Evolutionary conservation across 495 filamentous ascomycete genomes (phyloP).

Genomic region (Aspergillus diversus): DNA sequence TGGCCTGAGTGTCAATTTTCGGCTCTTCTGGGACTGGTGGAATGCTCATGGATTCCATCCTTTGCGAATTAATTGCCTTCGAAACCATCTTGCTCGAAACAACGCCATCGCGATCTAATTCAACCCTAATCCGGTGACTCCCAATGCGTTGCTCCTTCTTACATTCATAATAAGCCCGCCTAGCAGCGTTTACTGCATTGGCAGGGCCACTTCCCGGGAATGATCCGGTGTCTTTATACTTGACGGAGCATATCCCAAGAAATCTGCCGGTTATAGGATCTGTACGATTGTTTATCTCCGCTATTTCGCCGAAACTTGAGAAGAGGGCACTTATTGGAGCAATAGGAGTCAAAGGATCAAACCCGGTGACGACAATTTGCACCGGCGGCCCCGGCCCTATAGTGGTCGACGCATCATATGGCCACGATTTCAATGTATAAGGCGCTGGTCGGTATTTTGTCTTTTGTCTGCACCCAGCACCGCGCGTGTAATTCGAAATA

Average conservation of each 20-base stretch:
- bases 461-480: slow-evolving; percentile 67
- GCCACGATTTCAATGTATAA: slow-evolving; percentile 75
- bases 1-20: slow-evolving; percentile 32
- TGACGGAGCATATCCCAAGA: slow-evolving; percentile 87
- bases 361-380: slow-evolving; percentile 89
- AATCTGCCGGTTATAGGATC: slow-evolving; percentile 92
- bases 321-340: slow-evolving; percentile 81
- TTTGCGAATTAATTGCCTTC: slow-evolving; percentile 66
- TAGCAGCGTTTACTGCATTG: slow-evolving; percentile 76
- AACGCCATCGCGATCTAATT: slow-evolving; percentile 84
- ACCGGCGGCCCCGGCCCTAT: slow-evolving; percentile 86
- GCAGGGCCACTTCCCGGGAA: slow-evolving; percentile 52
- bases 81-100: slow-evolving; percentile 76
- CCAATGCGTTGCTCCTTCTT: slow-evolving; percentile 73
- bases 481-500: slow-evolving; percentile 61
- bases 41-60: slow-evolving; percentile 49
- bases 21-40: slow-evolving; percentile 27
- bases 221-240: slow-evolving; percentile 75
- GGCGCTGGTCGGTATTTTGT: slow-evolving; percentile 73
- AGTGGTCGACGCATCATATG: slow-evolving; percentile 77
- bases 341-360: slow-evolving; percentile 84
- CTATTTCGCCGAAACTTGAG: slow-evolving; percentile 84
- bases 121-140: slow-evolving; percentile 71
- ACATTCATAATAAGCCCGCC: slow-evolving; percentile 65
- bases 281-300: slow-evolving; percentile 85